These are phyloP conservation scores for Microbotryum lychnidis-dioicae DNA, from an alignment of 1,284 basidiomycete genomes.

Conservation along the genomic window DNA sequence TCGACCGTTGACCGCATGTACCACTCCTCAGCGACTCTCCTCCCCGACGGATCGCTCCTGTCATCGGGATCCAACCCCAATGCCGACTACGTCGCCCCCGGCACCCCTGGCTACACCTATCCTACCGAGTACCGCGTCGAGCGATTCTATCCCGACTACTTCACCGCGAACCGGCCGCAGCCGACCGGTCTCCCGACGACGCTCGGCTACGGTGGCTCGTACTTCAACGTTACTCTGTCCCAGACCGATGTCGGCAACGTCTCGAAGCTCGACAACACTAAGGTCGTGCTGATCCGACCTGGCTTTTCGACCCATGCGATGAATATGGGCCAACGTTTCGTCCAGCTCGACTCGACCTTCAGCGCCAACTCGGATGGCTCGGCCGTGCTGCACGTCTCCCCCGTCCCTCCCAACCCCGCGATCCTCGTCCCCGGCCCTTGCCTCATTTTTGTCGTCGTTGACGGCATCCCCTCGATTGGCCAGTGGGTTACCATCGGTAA, in stretches of 20 bases:
- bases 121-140: constrained; percentile 64
- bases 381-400: constrained; percentile 67
- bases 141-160: constrained; percentile 61
- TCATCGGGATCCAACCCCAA: constrained; percentile 43
- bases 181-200: constrained; percentile 62
- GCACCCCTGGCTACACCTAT: constrained; percentile 58
- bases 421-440: constrained; percentile 79
- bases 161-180: constrained; percentile 59
- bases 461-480: constrained; percentile 75
- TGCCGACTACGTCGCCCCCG: constrained; percentile 37
- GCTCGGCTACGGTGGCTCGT: constrained; percentile 74
- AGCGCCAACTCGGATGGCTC: constrained; percentile 68
- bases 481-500: constrained; percentile 67
- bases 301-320: constrained; percentile 71
- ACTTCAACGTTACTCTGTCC: constrained; percentile 63
- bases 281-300: constrained; percentile 68
- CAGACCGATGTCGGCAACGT: constrained; percentile 48
- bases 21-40: constrained; percentile 44
- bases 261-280: constrained; percentile 55
- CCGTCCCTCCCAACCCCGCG: constrained; percentile 70
- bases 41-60: constrained; percentile 44
- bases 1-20: constrained; percentile 41
- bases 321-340: constrained; percentile 80
- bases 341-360: constrained; percentile 62
- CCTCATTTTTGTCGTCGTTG: constrained; percentile 66